A percentile compares a stretch with the other conserved stretches of the same genome.
Evolutionary conservation across 176 grass and related monocot species (phyloP).

Genomic region (Metroxylon sagu): DNA sequence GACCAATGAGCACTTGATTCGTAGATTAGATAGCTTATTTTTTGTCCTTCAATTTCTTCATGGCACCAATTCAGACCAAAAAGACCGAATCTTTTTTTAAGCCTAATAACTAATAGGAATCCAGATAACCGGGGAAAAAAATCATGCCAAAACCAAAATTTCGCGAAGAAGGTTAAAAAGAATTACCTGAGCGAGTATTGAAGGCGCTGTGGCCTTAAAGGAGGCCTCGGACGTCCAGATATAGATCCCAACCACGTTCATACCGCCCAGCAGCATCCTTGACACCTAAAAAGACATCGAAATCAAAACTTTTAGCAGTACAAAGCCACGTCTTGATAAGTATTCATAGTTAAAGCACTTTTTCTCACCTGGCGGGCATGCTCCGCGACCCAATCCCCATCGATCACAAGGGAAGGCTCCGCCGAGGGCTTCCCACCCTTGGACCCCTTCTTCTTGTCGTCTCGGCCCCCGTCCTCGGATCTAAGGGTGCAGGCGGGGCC

Average conservation of each 20-base stretch:
- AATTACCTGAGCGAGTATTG: constrained; percentile 49
- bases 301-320: no score
- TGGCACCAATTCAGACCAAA: no score
- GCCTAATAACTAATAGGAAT: no score
- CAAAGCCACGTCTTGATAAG: no score
- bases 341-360: neutral
- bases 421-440: constrained; percentile 31
- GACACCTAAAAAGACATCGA: constrained; percentile 37
- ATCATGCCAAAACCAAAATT: no score
- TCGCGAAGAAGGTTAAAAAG: neutral
- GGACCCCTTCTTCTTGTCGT: constrained; percentile 31
- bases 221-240: constrained; percentile 75
- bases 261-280: constrained; percentile 86
- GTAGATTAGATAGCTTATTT: no score
- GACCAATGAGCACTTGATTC: no score
- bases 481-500: constrained; percentile 62
- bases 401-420: constrained; percentile 45
- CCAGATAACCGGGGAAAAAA: no score
- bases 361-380: constrained; percentile 64
- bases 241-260: constrained; percentile 66
- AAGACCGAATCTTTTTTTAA: no score
- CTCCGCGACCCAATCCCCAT: constrained; percentile 86
- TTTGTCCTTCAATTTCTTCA: no score
- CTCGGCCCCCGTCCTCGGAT: constrained; percentile 20
- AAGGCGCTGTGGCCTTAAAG: constrained; percentile 67